These are phyloP conservation scores for Phialemoniopsis sp. DNA, from an alignment of 2,329 filamentous ascomycete genomes.

Conservation along the genomic window DNA sequence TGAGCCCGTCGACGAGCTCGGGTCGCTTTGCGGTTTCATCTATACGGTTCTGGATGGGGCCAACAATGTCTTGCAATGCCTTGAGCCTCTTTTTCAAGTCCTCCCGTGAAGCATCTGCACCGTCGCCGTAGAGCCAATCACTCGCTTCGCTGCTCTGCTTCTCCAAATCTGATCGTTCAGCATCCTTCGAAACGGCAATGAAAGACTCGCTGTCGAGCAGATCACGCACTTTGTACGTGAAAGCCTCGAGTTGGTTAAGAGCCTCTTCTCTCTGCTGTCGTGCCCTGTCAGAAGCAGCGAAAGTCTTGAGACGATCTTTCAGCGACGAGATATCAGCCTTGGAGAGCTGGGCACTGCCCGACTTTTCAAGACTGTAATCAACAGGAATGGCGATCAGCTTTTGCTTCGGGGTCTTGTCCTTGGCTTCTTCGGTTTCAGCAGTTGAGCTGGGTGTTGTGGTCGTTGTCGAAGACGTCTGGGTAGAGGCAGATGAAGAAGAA, in stretches of 20 bases:
- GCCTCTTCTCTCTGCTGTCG: slow-evolving; percentile 78
- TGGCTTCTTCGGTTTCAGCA: slow-evolving; percentile 45
- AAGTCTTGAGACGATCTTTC: slow-evolving; percentile 74
- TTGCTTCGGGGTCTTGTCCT: slow-evolving; percentile 49
- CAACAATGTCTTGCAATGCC: slow-evolving; percentile 71
- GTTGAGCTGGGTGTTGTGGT: slow-evolving; percentile 38
- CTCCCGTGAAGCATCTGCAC: slow-evolving; percentile 69
- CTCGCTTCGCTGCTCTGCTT: slow-evolving; percentile 64
- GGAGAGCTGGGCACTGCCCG: slow-evolving; percentile 44
- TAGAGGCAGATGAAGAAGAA: slow-evolving; percentile 23
- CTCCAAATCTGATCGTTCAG: slow-evolving; percentile 63
- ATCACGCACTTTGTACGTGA: slow-evolving; percentile 85
- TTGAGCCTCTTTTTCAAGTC: slow-evolving; percentile 74
- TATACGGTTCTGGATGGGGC: slow-evolving; percentile 71
- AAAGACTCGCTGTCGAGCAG: slow-evolving; percentile 76
- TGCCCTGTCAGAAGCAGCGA: slow-evolving; percentile 79
- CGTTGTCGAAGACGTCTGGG: slow-evolving; percentile 24
- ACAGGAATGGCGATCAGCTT: slow-evolving; percentile 53
- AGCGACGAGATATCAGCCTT: slow-evolving; percentile 43
- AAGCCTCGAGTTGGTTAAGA: slow-evolving; percentile 88
- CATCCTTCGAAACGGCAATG: slow-evolving; percentile 63
- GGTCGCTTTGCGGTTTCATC: slow-evolving; percentile 71
- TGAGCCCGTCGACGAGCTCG: slow-evolving; percentile 60
- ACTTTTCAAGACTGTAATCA: slow-evolving; percentile 41
- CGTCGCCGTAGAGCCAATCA: slow-evolving; percentile 90